Evolutionary conservation across 495 filamentous ascomycete species (phyloP).

Genomic region (Neurospora discreta): DNA sequence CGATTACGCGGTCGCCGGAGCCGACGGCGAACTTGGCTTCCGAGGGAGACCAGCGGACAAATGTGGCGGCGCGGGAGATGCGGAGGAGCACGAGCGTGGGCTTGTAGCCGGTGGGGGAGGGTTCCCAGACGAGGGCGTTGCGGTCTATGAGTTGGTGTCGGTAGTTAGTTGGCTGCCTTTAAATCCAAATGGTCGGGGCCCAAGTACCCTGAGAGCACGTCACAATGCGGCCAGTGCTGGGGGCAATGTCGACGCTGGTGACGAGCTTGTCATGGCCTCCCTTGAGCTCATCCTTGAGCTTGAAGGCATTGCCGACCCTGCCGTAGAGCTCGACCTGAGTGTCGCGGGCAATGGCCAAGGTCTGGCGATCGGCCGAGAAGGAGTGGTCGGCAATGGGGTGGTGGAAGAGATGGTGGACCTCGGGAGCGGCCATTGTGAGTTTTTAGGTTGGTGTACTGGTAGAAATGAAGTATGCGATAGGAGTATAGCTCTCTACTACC

Average conservation of each 20-base stretch:
- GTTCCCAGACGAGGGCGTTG: slow-evolving; percentile 97
- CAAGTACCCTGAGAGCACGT: slow-evolving; percentile 96
- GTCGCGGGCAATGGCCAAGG: slow-evolving; percentile 84
- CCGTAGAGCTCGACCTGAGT: slow-evolving; percentile 84
- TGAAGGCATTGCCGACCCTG: slow-evolving; percentile 61
- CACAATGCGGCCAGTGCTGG: slow-evolving; percentile 80
- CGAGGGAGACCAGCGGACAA: slow-evolving; percentile 93
- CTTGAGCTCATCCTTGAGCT: slow-evolving; percentile 79
- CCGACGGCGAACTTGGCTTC: slow-evolving; percentile 97
- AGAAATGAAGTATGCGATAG: slow-evolving; percentile 48
- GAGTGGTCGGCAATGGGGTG: slow-evolving; percentile 94
- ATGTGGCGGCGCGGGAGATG: slow-evolving; percentile 93
- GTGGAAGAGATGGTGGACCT: slow-evolving; percentile 96
- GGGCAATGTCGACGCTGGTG: slow-evolving; percentile 91
- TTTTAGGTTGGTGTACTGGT: not conserved
- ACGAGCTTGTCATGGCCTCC: slow-evolving; percentile 96
- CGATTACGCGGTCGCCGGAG: slow-evolving; percentile 87
- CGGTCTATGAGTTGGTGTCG: slow-evolving; percentile 54
- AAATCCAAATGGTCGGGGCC: no score
- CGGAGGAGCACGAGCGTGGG: slow-evolving; percentile 93
- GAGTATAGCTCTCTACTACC: slow-evolving; percentile 99
- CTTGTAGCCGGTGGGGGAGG: slow-evolving; percentile 82
- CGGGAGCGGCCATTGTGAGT: slow-evolving; percentile 61
- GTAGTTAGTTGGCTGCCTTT: no score
- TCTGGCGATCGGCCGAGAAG: slow-evolving; percentile 83